phyloP scores from a whole-genome alignment of 306 rosid genomes.

The Corylus avellana region DNA sequence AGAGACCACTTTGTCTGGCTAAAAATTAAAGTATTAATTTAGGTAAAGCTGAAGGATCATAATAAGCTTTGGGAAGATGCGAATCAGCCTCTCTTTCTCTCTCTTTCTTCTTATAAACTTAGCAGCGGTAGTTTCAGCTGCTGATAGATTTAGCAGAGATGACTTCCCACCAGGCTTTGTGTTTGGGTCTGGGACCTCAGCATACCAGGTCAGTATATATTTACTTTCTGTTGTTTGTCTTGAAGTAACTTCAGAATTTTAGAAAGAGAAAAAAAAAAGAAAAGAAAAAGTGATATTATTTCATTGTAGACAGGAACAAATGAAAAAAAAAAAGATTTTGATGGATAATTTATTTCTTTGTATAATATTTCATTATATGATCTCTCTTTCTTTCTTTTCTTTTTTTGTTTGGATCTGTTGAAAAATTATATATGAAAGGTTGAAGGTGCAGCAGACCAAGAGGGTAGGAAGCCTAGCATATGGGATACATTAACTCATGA shows the following conservation, averaged over 20 bases:
- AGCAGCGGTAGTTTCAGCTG: background rate
- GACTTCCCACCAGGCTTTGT: slow-evolving; percentile 62
- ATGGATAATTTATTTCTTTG: background rate
- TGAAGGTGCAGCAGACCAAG: slow-evolving; percentile 53
- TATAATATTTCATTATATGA: background rate
- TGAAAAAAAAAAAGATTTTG: too few relatives aligned
- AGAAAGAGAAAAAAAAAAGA: too few relatives aligned
- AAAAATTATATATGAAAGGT: slow-evolving; percentile 24
- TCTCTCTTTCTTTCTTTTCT: background rate
- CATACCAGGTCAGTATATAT: slow-evolving; percentile 52
- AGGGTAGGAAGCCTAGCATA: slow-evolving; percentile 26
- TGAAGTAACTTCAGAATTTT: too few relatives aligned
- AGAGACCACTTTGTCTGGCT: background rate
- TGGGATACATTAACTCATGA: slow-evolving; percentile 26
- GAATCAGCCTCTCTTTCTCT: background rate
- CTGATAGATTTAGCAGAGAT: slow-evolving; percentile 33
- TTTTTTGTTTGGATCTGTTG: background rate
- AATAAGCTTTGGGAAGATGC: background rate
- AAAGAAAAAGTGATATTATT: too few relatives aligned
- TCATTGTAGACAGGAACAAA: too few relatives aligned
- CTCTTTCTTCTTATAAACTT: background rate
- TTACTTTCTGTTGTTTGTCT: too few relatives aligned
- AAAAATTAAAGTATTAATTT: background rate
- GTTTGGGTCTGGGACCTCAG: slow-evolving; percentile 62
- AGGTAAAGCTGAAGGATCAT: too few relatives aligned